phyloP scores from a whole-genome alignment of 2,329 filamentous ascomycete genomes.

The Diaporthe sp. region DNA sequence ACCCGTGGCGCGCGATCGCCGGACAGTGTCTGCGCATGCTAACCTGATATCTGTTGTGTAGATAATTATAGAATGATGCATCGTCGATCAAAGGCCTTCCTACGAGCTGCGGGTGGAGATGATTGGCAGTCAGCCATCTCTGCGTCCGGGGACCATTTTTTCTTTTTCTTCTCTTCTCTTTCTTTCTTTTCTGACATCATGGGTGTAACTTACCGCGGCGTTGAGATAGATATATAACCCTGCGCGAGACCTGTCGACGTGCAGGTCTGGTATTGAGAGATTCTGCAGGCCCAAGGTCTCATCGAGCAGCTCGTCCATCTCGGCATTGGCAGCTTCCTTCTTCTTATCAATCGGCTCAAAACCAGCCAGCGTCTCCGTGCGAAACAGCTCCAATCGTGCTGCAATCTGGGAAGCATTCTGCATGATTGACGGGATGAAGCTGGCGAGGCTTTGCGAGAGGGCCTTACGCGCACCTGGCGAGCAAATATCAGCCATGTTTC shows the following conservation, averaged over 20 bases:
- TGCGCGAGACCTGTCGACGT: slow-evolving; percentile 80
- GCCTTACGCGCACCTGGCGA: slow-evolving; percentile 60
- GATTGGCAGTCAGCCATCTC: neutral
- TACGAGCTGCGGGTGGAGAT: slow-evolving; percentile 70
- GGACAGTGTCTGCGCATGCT: slow-evolving; percentile 37
- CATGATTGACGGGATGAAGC: slow-evolving; percentile 69
- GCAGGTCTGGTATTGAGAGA: slow-evolving; percentile 73
- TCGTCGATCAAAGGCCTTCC: slow-evolving; percentile 89
- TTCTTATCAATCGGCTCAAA: slow-evolving; percentile 69
- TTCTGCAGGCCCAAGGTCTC: slow-evolving; percentile 69
- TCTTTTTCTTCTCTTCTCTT: neutral
- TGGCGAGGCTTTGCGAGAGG: slow-evolving; percentile 64
- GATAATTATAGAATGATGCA: slow-evolving; percentile 79
- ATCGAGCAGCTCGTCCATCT: slow-evolving; percentile 71
- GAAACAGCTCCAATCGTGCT: slow-evolving; percentile 68
- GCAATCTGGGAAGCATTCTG: slow-evolving; percentile 62
- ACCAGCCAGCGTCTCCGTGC: slow-evolving; percentile 67
- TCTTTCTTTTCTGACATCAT: neutral
- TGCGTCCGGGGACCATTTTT: slow-evolving; percentile 46
- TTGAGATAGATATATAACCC: slow-evolving; percentile 90
- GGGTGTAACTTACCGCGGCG: slow-evolving; percentile 70
- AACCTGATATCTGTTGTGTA: slow-evolving; percentile 88
- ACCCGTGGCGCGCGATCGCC: neutral
- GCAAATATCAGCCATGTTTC: slow-evolving; percentile 9
- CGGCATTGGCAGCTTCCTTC: slow-evolving; percentile 61